Evolutionary conservation across 495 filamentous ascomycete species (phyloP), one percentile per base, ranked within the genome.

Genomic region (Darksidea phi): DNA sequence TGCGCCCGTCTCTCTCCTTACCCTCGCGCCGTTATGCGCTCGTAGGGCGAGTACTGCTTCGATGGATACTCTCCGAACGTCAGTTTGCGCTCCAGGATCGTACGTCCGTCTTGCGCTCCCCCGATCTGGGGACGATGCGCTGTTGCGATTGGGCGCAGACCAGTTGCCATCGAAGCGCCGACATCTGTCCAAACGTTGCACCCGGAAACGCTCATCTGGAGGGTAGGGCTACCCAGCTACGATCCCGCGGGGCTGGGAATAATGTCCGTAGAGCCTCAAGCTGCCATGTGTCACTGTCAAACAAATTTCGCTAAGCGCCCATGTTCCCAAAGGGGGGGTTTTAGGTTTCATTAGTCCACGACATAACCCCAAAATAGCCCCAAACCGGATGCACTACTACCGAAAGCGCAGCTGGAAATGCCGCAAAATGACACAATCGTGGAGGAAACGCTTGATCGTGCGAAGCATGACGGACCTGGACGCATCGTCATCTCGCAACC

Each of bases 251-350:
- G 36, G 57, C 48, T 43, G 43, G 38, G 38, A 24, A 26, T 51
- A 59, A 28, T 41, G 32, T 50, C 59, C 59, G 52, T 51, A 41
- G 60, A 63, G 60, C 60, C 60, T 57, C 60, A 63, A 10, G 43
- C 25, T 34, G 56, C 56, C 62, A 59, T 66, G 63, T 66, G 56
- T 53, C 63, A 56, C 49, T 57, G 38, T 46, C 63, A 61, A 49
- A 57, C 57, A 48, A 42, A 43, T 46, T 48, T 56, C 57, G 51
- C 47, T 66, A 55, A 61, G 63, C 63, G 63, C 63, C 52, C 11
- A 36, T 15, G 0, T 21, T 17, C 54, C 38, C 42, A 28, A 57
- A 50, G 10, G 0, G 32, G 63, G 12, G 17, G 21, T 48, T 61
- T 66, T 66, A 66, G 57, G 11, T 57, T 18, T 43, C 20, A 65